Percentiles rank a stretch among this genome's conserved stretches.
Evolutionary conservation across 2,329 filamentous ascomycete genomes (phyloP).

Genomic region (Cladosporium cucumerinum): DNA sequence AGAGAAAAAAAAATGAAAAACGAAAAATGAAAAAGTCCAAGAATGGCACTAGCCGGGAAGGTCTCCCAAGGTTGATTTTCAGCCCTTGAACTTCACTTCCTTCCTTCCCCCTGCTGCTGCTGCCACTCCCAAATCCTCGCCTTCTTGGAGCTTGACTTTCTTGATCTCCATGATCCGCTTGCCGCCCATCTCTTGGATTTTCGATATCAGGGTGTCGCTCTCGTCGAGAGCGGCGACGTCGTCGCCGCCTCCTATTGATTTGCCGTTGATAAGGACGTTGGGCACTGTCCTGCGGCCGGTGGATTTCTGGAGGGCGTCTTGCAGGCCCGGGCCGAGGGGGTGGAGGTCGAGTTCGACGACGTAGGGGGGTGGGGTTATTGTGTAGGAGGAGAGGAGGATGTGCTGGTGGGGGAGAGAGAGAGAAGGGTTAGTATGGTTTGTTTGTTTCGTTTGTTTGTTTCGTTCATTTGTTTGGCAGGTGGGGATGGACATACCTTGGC

Average conservation of each 20-base stretch:
- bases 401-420: slow-evolving; percentile 31
- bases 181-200: slow-evolving; percentile 69
- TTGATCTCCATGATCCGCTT: slow-evolving; percentile 53
- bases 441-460: too few species aligned
- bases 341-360: slow-evolving; percentile 90
- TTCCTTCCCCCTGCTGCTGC: neutral
- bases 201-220: slow-evolving; percentile 63
- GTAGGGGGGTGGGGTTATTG: slow-evolving; percentile 74
- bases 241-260: slow-evolving; percentile 86
- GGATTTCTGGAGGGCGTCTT: slow-evolving; percentile 65
- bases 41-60: neutral
- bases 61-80: neutral
- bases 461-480: neutral
- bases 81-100: slow-evolving; percentile 13
- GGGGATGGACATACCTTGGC: slow-evolving; percentile 58
- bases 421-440: slow-evolving; percentile 10
- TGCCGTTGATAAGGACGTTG: slow-evolving; percentile 83
- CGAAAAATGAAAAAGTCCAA: neutral
- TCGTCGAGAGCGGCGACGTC: slow-evolving; percentile 68
- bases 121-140: neutral
- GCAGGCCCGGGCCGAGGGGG: slow-evolving; percentile 66
- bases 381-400: slow-evolving; percentile 79
- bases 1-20: neutral
- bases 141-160: slow-evolving; percentile 8
- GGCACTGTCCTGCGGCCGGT: slow-evolving; percentile 86